Conservation (phyloP, 1,284 basidiomycete genomes). For the Ustilago bromivora region DNA sequence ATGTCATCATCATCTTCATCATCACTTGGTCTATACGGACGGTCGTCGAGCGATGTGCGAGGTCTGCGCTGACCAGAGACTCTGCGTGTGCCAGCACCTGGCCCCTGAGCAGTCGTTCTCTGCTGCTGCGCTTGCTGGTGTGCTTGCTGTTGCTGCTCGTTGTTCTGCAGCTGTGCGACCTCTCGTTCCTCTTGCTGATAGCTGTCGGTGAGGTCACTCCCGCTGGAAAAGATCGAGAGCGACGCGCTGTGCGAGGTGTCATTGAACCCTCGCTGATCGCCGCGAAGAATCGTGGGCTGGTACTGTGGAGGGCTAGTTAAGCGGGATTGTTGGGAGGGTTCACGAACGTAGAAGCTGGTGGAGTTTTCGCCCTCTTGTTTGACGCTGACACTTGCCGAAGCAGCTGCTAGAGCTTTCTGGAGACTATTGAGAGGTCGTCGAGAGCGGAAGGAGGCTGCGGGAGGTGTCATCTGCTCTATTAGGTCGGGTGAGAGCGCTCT, state of each 20-base stretch:
- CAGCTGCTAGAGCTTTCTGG: conserved; percentile 9
- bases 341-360: conserved; percentile 39
- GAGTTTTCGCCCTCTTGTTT: conserved; percentile 40
- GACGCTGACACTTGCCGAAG: conserved; percentile 29
- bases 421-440: conserved; percentile 6
- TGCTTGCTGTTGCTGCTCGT: conserved; percentile 1
- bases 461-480: conserved; percentile 36
- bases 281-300: conserved; percentile 31
- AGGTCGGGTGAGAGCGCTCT: conserved; percentile 30
- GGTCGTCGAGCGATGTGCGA: conserved; percentile 33
- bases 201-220: conserved; percentile 28
- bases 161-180: conserved; percentile 24
- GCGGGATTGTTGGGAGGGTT: conserved; percentile 23
- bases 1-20: conserved; percentile 35
- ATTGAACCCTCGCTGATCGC: conserved; percentile 43
- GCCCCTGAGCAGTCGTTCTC: not conserved
- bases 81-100: conserved; percentile 13
- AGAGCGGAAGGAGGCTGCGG: conserved; percentile 11
- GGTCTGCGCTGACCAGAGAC: conserved; percentile 32
- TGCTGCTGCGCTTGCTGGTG: conserved; percentile 11
- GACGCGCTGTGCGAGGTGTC: conserved; percentile 34
- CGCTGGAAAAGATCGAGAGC: conserved; percentile 48
- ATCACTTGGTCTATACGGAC: conserved; percentile 38
- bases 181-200: conserved; percentile 43
- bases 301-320: conserved; percentile 18